A percentile compares a stretch with the other conserved stretches of the same genome.
phyloP scores from a whole-genome alignment of 345 rosid genomes.

The Eucalyptus decipiens region DNA sequence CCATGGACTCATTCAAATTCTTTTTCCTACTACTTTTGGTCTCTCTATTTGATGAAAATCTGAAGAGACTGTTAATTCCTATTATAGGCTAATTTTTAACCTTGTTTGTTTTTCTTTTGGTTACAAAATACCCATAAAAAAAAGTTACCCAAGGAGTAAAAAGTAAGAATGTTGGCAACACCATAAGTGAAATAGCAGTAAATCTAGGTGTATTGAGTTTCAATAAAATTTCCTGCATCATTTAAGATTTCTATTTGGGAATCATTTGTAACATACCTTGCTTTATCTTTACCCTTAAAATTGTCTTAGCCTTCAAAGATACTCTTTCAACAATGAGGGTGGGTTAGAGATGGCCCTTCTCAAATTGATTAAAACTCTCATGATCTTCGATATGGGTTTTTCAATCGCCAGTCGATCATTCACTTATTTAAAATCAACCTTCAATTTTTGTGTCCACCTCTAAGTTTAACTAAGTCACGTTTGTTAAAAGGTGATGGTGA shows the following conservation, averaged over 20 bases:
- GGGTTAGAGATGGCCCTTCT: not conserved
- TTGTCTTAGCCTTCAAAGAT: not conserved
- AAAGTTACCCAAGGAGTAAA: not conserved
- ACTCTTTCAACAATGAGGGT: not conserved
- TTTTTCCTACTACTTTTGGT: not conserved
- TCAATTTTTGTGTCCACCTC: not conserved
- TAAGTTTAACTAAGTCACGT: not conserved
- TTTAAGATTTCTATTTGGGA: not conserved
- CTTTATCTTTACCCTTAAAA: not conserved
- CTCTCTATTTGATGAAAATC: not conserved
- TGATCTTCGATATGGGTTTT: not conserved
- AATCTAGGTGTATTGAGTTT: not conserved
- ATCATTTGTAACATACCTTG: not conserved
- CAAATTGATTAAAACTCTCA: not conserved
- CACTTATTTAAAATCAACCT: not conserved
- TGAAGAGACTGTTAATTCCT: not conserved
- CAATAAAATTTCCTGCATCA: not conserved
- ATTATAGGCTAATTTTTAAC: not conserved
- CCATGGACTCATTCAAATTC: not conserved
- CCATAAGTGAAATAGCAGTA: not conserved
- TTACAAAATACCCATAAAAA: not conserved
- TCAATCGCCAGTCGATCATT: not conserved
- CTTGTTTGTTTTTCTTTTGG: not conserved
- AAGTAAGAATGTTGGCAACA: not conserved
- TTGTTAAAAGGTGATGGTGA: not conserved